Percentiles rank a stretch among this genome's conserved stretches.
Evolutionary conservation across 2,329 filamentous ascomycete species (phyloP).

Genomic region (Trichoderma semiorbis): DNA sequence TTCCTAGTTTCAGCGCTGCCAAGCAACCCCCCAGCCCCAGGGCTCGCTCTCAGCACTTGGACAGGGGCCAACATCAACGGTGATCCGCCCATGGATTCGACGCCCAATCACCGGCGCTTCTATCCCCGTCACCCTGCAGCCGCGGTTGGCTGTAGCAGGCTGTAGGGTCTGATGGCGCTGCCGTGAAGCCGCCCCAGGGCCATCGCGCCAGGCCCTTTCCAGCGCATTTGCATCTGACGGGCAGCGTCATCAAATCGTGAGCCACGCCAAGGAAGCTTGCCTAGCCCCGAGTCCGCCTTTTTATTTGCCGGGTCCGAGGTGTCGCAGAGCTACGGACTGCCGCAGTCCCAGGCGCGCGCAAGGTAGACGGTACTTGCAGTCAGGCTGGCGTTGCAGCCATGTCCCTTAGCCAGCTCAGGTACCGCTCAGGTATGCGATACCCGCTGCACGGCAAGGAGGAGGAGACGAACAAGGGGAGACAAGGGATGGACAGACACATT

Average conservation of each 20-base stretch:
- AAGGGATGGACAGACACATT: background rate
- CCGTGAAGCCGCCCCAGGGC: background rate
- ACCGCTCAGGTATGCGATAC: constrained; percentile 1
- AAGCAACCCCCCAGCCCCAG: background rate
- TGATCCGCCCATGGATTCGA: background rate
- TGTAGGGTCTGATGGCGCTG: background rate
- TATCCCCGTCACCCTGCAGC: background rate
- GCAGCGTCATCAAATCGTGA: background rate
- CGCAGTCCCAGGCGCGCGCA: background rate
- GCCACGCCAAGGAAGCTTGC: background rate
- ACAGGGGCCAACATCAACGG: background rate
- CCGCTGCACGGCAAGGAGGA: background rate
- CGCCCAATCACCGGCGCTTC: background rate
- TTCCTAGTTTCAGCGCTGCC: background rate
- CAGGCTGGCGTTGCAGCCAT: background rate
- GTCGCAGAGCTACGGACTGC: background rate
- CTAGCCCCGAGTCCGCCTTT: background rate
- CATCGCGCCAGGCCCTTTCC: background rate
- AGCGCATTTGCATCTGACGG: background rate
- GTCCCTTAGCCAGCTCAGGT: background rate
- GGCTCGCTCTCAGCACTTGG: background rate
- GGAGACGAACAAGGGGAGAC: background rate
- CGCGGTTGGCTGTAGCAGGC: background rate
- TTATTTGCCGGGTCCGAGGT: background rate
- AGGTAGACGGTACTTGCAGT: background rate